These are phyloP conservation scores for Mortierella hygrophila DNA, from an alignment of 192 early-diverging fungal species.

Conservation along the genomic window DNA sequence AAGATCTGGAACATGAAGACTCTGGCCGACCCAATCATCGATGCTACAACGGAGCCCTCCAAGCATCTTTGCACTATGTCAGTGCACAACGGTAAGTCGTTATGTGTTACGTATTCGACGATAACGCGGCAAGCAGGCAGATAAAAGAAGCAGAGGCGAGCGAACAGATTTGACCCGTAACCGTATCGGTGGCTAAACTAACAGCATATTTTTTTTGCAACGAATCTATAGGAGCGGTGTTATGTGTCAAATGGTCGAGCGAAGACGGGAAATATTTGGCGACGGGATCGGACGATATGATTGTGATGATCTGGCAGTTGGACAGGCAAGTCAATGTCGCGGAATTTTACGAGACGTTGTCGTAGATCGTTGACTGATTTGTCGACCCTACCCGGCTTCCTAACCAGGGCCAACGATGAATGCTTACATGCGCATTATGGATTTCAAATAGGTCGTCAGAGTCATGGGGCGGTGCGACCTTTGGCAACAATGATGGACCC, in stretches of 20 bases:
- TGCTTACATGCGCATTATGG: not conserved
- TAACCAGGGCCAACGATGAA: not conserved
- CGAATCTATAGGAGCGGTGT: slow-evolving; percentile 74
- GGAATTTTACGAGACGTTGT: not conserved
- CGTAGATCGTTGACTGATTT: not conserved
- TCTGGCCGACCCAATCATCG: slow-evolving; percentile 64
- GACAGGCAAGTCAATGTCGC: slow-evolving; percentile 63
- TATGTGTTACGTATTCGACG: not conserved
- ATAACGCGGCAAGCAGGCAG: not conserved
- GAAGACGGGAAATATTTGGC: slow-evolving; percentile 81
- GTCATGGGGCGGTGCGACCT: slow-evolving; percentile 54
- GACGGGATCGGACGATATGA: slow-evolving; percentile 92
- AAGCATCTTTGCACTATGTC: slow-evolving; percentile 85
- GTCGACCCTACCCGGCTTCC: no score
- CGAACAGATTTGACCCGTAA: not conserved
- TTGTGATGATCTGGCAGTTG: slow-evolving; percentile 91
- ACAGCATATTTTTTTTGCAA: not conserved
- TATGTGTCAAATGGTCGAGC: slow-evolving; percentile 90
- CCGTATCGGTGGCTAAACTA: not conserved
- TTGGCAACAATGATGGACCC: slow-evolving; percentile 61
- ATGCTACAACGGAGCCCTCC: slow-evolving; percentile 63
- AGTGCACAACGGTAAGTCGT: slow-evolving; percentile 78
- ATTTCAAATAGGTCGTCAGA: slow-evolving; percentile 40
- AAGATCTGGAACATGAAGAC: slow-evolving; percentile 90
- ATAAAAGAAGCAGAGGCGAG: not conserved